Evolutionary conservation across 345 rosid genomes (phyloP), one percentile per base, ranked within the genome.

Genomic region (Salix arbutifolia): DNA sequence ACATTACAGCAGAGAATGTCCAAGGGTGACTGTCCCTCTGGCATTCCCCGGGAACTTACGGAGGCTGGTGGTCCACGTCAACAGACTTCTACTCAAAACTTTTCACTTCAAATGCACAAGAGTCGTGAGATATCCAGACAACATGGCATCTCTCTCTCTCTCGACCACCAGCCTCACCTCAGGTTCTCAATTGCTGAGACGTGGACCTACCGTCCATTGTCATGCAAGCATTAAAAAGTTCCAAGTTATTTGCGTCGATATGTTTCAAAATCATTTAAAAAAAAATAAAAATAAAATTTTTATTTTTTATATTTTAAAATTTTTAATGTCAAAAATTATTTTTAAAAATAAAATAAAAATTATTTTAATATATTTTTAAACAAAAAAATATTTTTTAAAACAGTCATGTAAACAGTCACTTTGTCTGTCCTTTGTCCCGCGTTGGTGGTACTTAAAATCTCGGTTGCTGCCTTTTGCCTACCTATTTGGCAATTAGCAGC

Each of bases 41-140:
- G 44, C 12, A 40, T 40, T 40, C 44, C 44, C 44, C 44, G 44
- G 44, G 26, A 56, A n/a, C n/a, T n/a, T 18, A 16, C 73, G 89
- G 86, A 81, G 80, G 80, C 74, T 65, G 88, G 76, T 79, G 73
- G 82, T 9, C 85, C 91, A 85, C 91, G 93, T 86, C 90, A 77
- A 76, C 76, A 80, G 73, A 75, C 82, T 44, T 77, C 73, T n/a
- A 76, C 78, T 61, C 76, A n/a, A 44, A 53, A 77, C 71, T 73
- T 75, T 31, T 40, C 62, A 37, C 74, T 66, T 72, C 81, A 74
- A 72, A 69, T 16, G 74, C 77, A 30, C 71, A 44, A 38, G 83
- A 79, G 77, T 72, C 80, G 44, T 73, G 78, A 53, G 40, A 23
- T 9, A 31, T 48, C 31, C 25, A 18, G 64, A 48, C 66, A 37